Base-by-base conservation (phyloP, 2,329 filamentous ascomycete genomes). In the Aspergillus viridinutans region DNA sequence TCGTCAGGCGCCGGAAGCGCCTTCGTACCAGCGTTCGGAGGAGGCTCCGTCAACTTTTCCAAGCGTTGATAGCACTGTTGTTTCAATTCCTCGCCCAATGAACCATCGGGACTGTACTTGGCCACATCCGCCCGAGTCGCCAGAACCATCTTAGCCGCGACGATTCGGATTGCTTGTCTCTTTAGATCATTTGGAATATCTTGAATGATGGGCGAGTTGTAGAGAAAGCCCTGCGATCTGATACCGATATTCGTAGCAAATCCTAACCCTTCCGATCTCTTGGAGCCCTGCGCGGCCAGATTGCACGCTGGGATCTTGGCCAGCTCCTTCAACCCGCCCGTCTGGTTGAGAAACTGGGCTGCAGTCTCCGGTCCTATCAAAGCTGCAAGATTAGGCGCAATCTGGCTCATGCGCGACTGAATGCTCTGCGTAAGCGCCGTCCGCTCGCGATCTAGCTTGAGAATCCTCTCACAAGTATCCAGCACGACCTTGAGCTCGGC, bases 221-320 rank as follows among this genome's bases (percentile, higher is more conserved):
- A 99, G 23, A 99, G 84, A 67, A 91, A 97, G 1, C 94, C 94
- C 76, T 97, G 92, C 64, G 97, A 90, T 14, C 92, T 84, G 52
- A 96, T 83, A 12, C 92, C 90, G 21, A 94, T 88, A 67, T 99
- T 99, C 25, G 93, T 97, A 23, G 94, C 93, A 60, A 97, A 85
- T 7, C 92, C 93, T 12, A 88, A 83, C 20, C 87, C 86, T 50
- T 88, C 86, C 63, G 90, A 86, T 73, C 92, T 92, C 74, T 95
- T 96, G 28, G 90, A 94, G 14, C 94, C 94, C 71, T 96, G 88
- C 0, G 92, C 90, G 0, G 92, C 85, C 45, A 99, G 83, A 68
- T 99, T 99, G 76, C 93, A 97, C 2, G 94, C 86, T 0, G 94
- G 94, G 2, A 92, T 94, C 72, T 96, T 96, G 43, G 91, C 92